phyloP scores from a whole-genome alignment of 2,329 filamentous ascomycete species.

The Colletotrichum horii region DNA sequence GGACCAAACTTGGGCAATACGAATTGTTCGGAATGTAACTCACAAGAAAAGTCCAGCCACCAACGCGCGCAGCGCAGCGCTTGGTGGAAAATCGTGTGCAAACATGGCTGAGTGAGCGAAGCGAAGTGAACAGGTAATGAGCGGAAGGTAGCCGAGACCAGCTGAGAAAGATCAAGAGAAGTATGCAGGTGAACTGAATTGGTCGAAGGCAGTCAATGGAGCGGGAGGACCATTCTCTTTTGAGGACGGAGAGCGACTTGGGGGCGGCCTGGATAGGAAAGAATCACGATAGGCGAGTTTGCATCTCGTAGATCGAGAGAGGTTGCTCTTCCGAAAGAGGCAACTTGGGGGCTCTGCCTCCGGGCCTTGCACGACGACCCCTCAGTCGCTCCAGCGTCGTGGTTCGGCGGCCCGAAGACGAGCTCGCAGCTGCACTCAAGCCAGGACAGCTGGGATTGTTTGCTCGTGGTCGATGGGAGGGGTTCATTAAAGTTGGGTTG shows the following conservation, averaged over 20 bases:
- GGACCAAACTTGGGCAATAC: neutral
- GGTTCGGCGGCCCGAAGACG: neutral
- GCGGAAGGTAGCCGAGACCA: neutral
- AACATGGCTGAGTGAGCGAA: neutral
- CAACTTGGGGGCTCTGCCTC: neutral
- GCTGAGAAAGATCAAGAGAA: neutral
- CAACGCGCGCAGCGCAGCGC: neutral
- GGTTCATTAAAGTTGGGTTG: neutral
- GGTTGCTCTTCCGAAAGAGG: neutral
- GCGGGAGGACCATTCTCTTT: neutral
- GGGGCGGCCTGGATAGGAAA: neutral
- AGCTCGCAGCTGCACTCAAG: neutral
- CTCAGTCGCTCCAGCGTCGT: neutral
- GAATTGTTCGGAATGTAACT: neutral
- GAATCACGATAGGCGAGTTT: neutral
- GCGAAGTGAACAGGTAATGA: neutral
- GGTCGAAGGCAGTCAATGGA: neutral
- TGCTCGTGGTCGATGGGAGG: neutral
- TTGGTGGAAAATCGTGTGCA: neutral
- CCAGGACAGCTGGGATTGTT: neutral
- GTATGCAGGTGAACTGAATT: neutral
- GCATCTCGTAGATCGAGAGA: neutral
- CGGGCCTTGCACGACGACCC: neutral
- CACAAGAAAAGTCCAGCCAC: neutral
- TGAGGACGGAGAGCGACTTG: neutral